Conservation (phyloP, 768 basidiomycete species). For the Leccinum subgranulosum region DNA sequence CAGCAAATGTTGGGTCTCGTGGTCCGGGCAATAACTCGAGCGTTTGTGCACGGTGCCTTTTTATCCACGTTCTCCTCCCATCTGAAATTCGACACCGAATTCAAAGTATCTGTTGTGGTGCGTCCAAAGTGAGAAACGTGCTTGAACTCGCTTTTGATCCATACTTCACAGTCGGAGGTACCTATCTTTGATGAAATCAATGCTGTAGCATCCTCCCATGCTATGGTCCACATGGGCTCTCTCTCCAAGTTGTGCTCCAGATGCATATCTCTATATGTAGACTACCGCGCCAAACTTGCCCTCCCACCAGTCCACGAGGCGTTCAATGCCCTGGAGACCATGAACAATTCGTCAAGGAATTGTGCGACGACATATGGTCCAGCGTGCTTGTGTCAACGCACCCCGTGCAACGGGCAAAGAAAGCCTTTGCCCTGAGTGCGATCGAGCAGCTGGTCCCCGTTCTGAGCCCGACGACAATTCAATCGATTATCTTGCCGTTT, state of each 20-base stretch:
- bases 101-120: slow-evolving; percentile 19
- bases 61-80: slow-evolving; percentile 41
- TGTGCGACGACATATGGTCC: slow-evolving; percentile 33
- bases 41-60: slow-evolving; percentile 58
- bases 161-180: slow-evolving; percentile 27
- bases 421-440: slow-evolving; percentile 66
- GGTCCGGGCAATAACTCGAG: slow-evolving; percentile 47
- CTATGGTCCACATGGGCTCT: slow-evolving; percentile 37
- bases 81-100: slow-evolving; percentile 22
- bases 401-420: slow-evolving; percentile 34
- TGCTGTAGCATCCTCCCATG: slow-evolving; percentile 32
- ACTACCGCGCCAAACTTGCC: slow-evolving; percentile 30
- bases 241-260: slow-evolving; percentile 40
- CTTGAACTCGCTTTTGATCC: background rate
- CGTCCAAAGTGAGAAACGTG: background rate
- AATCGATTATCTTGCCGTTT: slow-evolving; percentile 53
- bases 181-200: slow-evolving; percentile 36
- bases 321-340: slow-evolving; percentile 29
- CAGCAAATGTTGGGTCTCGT: slow-evolving; percentile 31
- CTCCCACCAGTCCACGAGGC: slow-evolving; percentile 26
- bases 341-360: slow-evolving; percentile 39
- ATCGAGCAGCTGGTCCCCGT: slow-evolving; percentile 76
- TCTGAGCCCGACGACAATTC: slow-evolving; percentile 51
- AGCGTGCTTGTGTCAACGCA: slow-evolving; percentile 22
- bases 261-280: slow-evolving; percentile 33